These are phyloP conservation scores for Wickerhamomyces silvicola DNA, from an alignment of 805 yeast genomes.

Conservation along the genomic window DNA sequence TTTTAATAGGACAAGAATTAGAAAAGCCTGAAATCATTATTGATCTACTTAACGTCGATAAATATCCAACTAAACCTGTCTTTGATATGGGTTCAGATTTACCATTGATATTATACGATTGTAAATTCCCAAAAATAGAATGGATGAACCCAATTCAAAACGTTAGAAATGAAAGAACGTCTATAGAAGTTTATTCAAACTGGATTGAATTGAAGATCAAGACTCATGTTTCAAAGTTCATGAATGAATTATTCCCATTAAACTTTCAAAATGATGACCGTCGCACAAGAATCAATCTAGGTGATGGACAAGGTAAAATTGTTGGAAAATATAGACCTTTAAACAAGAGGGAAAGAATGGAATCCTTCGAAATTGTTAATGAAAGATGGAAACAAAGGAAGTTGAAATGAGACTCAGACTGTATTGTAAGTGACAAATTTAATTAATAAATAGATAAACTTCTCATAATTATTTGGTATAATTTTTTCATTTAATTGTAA, in stretches of 20 bases:
- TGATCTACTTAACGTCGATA: slow-evolving; percentile 51
- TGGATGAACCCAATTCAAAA: slow-evolving; percentile 42
- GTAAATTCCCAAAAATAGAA: slow-evolving; percentile 63
- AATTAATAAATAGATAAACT: slow-evolving; percentile 7
- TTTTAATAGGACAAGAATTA: slow-evolving; percentile 71
- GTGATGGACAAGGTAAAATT: slow-evolving; percentile 75
- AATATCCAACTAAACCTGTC: slow-evolving; percentile 61
- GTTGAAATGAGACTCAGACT: slow-evolving; percentile 2
- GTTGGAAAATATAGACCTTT: slow-evolving; percentile 52
- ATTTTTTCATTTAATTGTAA: background rate
- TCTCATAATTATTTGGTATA: background rate
- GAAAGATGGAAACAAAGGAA: slow-evolving; percentile 47
- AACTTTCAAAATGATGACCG: slow-evolving; percentile 8
- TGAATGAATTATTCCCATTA: slow-evolving; percentile 17
- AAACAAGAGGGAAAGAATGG: slow-evolving; percentile 48
- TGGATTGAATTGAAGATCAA: slow-evolving; percentile 55
- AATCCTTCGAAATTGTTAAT: slow-evolving; percentile 64
- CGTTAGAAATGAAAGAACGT: slow-evolving; percentile 35
- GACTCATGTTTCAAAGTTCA: slow-evolving; percentile 37
- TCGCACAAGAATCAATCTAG: slow-evolving; percentile 43
- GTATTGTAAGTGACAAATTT: slow-evolving; percentile 6
- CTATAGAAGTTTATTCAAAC: slow-evolving; percentile 39
- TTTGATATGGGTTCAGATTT: slow-evolving; percentile 88
- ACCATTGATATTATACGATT: slow-evolving; percentile 83
- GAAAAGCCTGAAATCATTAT: slow-evolving; percentile 56